These are phyloP conservation scores for Diaporthe destruens DNA, from an alignment of 2,329 filamentous ascomycete genomes.

Conservation along the genomic window DNA sequence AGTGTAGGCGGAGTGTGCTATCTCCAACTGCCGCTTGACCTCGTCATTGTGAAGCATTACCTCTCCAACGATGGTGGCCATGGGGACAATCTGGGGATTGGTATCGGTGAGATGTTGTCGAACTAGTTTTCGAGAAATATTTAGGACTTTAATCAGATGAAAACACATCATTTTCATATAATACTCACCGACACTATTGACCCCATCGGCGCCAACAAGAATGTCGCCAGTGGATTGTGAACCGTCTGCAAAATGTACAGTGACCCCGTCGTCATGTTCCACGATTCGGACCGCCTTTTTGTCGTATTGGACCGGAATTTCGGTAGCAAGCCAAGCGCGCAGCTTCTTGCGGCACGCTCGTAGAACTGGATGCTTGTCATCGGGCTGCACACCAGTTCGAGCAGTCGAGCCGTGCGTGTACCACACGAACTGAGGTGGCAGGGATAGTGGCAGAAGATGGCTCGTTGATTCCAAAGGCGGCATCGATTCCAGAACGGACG, in stretches of 20 bases:
- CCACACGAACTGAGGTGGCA: conserved; percentile 45
- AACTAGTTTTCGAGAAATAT: conserved; percentile 42
- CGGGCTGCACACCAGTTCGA: conserved; percentile 45
- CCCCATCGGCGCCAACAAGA: conserved; percentile 48
- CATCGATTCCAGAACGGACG: conserved; percentile 44
- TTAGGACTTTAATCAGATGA: neutral
- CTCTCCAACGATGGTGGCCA: conserved; percentile 46
- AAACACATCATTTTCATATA: neutral
- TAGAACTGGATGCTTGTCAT: conserved; percentile 47
- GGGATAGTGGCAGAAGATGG: conserved; percentile 46
- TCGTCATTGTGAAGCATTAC: conserved; percentile 44
- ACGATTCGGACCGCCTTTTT: conserved; percentile 44
- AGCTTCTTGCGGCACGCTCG: conserved; percentile 47
- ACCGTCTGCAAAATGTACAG: conserved; percentile 47
- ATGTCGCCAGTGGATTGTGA: conserved; percentile 46
- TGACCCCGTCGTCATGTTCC: conserved; percentile 41
- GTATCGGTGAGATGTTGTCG: conserved; percentile 49
- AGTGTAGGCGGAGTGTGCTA: conserved; percentile 47
- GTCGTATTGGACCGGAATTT: conserved; percentile 47
- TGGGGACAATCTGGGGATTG: conserved; percentile 42
- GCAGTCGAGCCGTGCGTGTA: conserved; percentile 28
- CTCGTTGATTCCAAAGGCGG: conserved; percentile 43
- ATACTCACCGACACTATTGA: conserved; percentile 44
- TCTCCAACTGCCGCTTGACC: conserved; percentile 47
- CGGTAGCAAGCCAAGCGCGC: conserved; percentile 46